Percentiles rank a stretch among this genome's conserved stretches.
These are phyloP conservation scores for Ceratocystis papillata DNA, from an alignment of 2,329 filamentous ascomycete genomes.

Conservation along the genomic window DNA sequence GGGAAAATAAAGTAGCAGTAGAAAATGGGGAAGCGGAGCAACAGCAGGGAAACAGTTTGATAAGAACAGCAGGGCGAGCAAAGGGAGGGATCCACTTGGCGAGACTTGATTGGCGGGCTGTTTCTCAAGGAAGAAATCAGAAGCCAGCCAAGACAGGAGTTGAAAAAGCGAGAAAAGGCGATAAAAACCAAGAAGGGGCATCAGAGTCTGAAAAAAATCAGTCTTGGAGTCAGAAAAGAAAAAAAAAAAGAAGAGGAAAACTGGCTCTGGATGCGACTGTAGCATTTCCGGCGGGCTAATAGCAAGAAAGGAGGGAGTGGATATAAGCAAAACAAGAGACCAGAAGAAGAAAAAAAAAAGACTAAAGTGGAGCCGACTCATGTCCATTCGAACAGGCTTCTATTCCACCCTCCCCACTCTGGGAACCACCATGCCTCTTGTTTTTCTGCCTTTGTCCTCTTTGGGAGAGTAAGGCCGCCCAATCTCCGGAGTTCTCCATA, in stretches of 20 bases:
- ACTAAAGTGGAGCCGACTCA: neutral
- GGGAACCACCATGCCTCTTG: neutral
- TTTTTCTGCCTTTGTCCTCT: neutral
- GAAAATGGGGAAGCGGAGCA: neutral
- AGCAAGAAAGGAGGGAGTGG: too few species aligned
- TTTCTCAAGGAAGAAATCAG: too few species aligned
- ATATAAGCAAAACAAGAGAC: neutral
- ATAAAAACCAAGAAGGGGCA: neutral
- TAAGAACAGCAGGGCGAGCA: neutral
- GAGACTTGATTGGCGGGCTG: too few species aligned
- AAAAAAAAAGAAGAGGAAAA: neutral
- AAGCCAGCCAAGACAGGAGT: neutral
- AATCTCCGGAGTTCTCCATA: constrained; percentile 13
- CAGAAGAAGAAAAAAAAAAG: neutral
- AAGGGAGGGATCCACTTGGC: too few species aligned
- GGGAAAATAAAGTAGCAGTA: neutral
- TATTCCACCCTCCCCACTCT: neutral
- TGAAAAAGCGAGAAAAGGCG: neutral
- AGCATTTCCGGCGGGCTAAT: too few species aligned
- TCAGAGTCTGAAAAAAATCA: neutral
- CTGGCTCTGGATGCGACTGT: too few species aligned
- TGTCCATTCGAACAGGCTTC: neutral
- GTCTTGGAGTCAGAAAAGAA: neutral
- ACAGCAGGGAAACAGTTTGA: neutral
- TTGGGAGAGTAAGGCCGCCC: neutral